Conservation (phyloP, 306 rosid genomes). For the Inga leiocalycina region DNA sequence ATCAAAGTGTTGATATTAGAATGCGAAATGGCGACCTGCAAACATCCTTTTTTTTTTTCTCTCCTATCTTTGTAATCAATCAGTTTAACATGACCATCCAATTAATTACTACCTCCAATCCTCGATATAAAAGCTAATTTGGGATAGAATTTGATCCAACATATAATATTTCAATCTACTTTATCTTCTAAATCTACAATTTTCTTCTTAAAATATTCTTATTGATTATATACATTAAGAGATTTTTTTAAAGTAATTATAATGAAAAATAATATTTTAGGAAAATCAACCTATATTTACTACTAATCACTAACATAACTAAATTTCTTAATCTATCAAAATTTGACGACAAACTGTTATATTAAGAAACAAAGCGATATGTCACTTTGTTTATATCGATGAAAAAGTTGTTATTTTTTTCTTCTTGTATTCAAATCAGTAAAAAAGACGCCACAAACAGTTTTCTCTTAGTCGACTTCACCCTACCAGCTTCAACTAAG, state of each 20-base stretch:
- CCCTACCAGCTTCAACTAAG: conserved; percentile 34
- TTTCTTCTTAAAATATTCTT: too few species aligned
- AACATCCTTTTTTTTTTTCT: not conserved
- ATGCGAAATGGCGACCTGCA: conserved; percentile 34
- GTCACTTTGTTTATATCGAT: not conserved
- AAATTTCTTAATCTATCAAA: too few species aligned
- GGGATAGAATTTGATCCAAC: too few species aligned
- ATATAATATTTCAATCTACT: too few species aligned
- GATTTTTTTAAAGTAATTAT: too few species aligned
- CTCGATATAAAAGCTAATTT: too few species aligned
- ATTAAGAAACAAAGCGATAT: not conserved
- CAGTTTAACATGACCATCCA: not conserved
- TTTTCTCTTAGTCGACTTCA: conserved; percentile 26
- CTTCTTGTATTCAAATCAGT: not conserved
- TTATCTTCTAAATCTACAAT: too few species aligned
- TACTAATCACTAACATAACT: too few species aligned
- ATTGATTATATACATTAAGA: too few species aligned
- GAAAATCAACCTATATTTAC: too few species aligned
- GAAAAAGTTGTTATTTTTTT: not conserved
- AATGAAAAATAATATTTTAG: too few species aligned
- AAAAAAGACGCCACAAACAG: not conserved
- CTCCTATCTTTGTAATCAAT: not conserved
- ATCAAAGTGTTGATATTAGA: not conserved
- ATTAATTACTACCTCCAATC: not conserved
- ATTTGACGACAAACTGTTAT: too few species aligned